These are phyloP conservation scores for Edaphochlamys debaryana DNA, from an alignment of 139 green algal species.

Conservation along the genomic window DNA sequence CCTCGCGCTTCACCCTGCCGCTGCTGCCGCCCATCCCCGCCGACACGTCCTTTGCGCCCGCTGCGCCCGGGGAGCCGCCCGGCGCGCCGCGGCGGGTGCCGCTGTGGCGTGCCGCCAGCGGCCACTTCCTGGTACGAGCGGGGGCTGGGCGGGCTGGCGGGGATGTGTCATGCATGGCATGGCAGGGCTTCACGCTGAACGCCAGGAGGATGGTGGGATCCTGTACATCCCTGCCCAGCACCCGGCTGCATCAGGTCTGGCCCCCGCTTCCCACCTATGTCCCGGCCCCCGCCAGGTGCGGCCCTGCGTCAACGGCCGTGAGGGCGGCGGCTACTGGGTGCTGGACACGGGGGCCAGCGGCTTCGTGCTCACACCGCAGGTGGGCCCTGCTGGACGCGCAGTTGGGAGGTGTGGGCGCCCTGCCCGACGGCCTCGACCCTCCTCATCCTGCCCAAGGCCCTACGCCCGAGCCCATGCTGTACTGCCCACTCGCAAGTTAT, in stretches of 20 bases:
- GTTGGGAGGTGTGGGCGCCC: too few species aligned
- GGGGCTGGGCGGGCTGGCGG: not conserved
- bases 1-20: not conserved
- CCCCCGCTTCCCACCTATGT: too few species aligned
- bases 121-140: conserved; percentile 31
- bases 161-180: not conserved
- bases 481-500: too few species aligned
- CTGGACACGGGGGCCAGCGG: conserved; percentile 62
- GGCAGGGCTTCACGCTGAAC: too few species aligned
- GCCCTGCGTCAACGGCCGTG: conserved; percentile 52
- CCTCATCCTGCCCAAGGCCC: too few species aligned
- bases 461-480: too few species aligned
- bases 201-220: too few species aligned
- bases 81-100: conserved; percentile 10
- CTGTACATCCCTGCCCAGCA: too few species aligned
- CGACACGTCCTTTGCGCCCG: not conserved
- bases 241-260: too few species aligned
- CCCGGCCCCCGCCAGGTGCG: conserved; percentile 29
- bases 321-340: conserved; percentile 55
- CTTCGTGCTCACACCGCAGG: conserved; percentile 57
- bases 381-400: too few species aligned
- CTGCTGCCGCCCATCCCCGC: conserved; percentile 28
- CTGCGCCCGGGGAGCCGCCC: not conserved
- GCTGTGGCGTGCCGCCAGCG: conserved; percentile 50
- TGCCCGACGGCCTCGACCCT: too few species aligned